Base-by-base conservation (phyloP, 805 yeast genomes). In the Geotrichum ghanense region DNA sequence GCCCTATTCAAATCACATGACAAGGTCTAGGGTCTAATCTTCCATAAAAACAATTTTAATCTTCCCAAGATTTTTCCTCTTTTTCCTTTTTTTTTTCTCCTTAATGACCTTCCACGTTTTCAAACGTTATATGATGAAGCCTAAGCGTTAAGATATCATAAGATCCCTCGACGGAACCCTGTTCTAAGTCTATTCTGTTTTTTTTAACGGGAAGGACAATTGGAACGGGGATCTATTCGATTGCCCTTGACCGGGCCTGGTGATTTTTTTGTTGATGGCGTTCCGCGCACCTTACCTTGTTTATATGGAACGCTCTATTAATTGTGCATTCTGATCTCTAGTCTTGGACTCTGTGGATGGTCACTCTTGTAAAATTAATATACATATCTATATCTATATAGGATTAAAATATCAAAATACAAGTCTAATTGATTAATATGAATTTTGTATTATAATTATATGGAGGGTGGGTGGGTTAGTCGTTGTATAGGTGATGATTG, bases 41-140 rank as follows among this genome's bases (percentile, higher is more conserved):
- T 9, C n/a, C n/a, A 31, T 31, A 31, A 31, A 31, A 10, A n/a
- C 17, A 31, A 10, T n/a, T n/a, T n/a, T 6, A n/a, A 31, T 16
- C 37, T 31, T 31, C 16, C n/a, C 17, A 19, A 31, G 17, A 10
- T 31, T 5, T 6, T 4, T n/a, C 4, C 5, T 31, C 10, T 10
- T 31, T 31, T 31, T 12, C 16, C 37, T 40, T 46, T 27, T 43
- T 35, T 50, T 40, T 42, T 47, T 39, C 48, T 51, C 58, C 47
- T 46, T 24, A 54, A 55, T 55, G 56, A 55, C 60, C 60, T 56
- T 56, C 60, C 60, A 57, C 60, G 61, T 57, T 57, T 57, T 57
- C 51, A 49, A n/a, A 56, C 56, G 57, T 53, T n/a, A 48, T 48
- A 57, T 57, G 61, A 57, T 57, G 61, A 57, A 54, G 50, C 43